Evolutionary conservation across 345 rosid genomes (phyloP).

Genomic region (Citrus reticulata): DNA sequence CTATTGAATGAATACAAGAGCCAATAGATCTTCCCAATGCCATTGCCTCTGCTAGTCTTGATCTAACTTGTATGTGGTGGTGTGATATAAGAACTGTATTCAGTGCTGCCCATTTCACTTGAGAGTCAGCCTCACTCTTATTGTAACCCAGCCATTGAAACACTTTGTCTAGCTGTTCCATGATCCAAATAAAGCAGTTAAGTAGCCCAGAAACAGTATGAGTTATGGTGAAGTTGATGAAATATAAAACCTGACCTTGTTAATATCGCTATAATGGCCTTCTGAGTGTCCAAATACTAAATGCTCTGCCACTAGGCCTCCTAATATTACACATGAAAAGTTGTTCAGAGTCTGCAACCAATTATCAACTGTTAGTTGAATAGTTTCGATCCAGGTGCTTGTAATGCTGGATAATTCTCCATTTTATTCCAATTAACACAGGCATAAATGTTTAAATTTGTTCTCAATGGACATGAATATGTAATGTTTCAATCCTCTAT

Average conservation of each 20-base stretch:
- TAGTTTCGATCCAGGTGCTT: too few species aligned
- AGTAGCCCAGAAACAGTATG: background rate
- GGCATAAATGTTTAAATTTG: too few species aligned
- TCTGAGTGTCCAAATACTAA: slow-evolving; percentile 38
- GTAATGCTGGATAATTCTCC: too few species aligned
- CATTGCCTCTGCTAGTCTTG: slow-evolving; percentile 41
- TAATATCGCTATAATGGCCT: slow-evolving; percentile 47
- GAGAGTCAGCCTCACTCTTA: slow-evolving; percentile 25
- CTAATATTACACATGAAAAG: slow-evolving; percentile 46
- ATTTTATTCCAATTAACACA: too few species aligned
- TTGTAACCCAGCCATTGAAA: slow-evolving; percentile 35
- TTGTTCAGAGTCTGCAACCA: slow-evolving; percentile 28
- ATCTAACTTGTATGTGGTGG: slow-evolving; percentile 23
- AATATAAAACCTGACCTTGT: slow-evolving; percentile 26
- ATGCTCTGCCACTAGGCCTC: slow-evolving; percentile 59
- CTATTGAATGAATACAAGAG: slow-evolving; percentile 41
- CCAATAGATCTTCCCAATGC: slow-evolving; percentile 37
- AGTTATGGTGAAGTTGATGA: background rate
- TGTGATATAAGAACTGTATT: slow-evolving; percentile 34
- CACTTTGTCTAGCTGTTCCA: slow-evolving; percentile 38
- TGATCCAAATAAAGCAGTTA: background rate
- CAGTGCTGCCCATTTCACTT: slow-evolving; percentile 44
- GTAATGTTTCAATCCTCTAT: background rate
- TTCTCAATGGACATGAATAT: too few species aligned
- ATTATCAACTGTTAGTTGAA: background rate